Conservation (phyloP, 805 yeast genomes). For the Jamesozyma piceae region DNA sequence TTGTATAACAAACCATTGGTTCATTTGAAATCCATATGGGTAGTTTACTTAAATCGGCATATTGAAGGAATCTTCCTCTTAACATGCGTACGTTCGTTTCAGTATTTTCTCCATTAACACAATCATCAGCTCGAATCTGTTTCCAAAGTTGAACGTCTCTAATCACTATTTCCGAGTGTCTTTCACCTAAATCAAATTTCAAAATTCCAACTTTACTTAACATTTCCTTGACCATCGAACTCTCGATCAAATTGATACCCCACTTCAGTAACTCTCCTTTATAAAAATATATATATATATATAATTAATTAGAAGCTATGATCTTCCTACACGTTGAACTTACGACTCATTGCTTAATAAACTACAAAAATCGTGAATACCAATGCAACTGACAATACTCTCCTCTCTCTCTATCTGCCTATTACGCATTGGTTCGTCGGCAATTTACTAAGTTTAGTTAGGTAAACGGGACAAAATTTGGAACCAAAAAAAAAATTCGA, state of each 20-base stretch:
- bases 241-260: background rate
- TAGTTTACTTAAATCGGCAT: conserved; percentile 16
- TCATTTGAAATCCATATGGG: conserved; percentile 23
- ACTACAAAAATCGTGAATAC: no score
- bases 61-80: conserved; percentile 15
- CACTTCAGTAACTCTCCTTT: no score
- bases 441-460: background rate
- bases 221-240: background rate
- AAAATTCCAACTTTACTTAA: conserved; percentile 10
- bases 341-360: no score
- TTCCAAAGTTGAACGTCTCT: conserved; percentile 26
- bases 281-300: no score
- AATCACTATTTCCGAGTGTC: conserved; percentile 14
- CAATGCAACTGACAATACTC: no score
- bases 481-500: background rate
- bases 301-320: no score
- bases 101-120: background rate
- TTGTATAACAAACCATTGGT: conserved; percentile 16
- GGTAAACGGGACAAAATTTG: background rate
- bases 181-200: conserved; percentile 16
- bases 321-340: no score
- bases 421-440: background rate
- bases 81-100: background rate
- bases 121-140: no score
- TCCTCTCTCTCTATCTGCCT: no score